Evolutionary conservation across 192 early-diverging fungal genomes (phyloP).

Genomic region (Thamnidium elegans): DNA sequence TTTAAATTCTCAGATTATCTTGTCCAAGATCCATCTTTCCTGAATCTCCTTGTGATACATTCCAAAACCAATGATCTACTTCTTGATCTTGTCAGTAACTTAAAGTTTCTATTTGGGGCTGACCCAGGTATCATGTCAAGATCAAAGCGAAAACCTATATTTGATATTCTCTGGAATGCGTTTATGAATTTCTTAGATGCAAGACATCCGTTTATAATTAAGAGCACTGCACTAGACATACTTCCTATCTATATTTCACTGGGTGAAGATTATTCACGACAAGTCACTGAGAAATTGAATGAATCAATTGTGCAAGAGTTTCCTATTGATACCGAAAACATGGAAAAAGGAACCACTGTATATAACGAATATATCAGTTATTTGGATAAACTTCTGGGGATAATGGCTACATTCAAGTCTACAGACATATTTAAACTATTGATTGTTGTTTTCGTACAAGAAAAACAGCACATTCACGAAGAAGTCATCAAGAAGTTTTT

Average conservation of each 20-base stretch:
- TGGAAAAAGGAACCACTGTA: constrained; percentile 21
- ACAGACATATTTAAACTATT: constrained; percentile 48
- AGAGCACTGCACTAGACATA: constrained; percentile 46
- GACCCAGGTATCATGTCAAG: constrained; percentile 40
- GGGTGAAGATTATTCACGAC: too few species aligned
- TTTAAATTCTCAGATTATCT: background rate
- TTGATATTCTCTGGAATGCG: constrained; percentile 36
- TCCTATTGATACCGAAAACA: background rate
- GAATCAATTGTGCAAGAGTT: background rate
- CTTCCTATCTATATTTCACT: constrained; percentile 43
- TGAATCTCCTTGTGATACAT: background rate
- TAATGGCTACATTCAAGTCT: constrained; percentile 40
- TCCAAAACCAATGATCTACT: constrained; percentile 15
- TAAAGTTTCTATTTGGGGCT: constrained; percentile 48
- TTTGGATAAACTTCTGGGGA: constrained; percentile 52
- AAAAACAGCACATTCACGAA: constrained; percentile 47
- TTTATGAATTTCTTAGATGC: constrained; percentile 40
- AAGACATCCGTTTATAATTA: constrained; percentile 30
- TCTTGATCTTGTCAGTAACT: constrained; percentile 37
- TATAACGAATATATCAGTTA: constrained; percentile 52
- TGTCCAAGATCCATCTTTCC: background rate
- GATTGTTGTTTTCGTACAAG: constrained; percentile 52
- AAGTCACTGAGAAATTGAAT: background rate
- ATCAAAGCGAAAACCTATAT: constrained; percentile 28
- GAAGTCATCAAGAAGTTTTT: constrained; percentile 37